Conservation (phyloP, 345 rosid species). For the Carallia pectinifolia region DNA sequence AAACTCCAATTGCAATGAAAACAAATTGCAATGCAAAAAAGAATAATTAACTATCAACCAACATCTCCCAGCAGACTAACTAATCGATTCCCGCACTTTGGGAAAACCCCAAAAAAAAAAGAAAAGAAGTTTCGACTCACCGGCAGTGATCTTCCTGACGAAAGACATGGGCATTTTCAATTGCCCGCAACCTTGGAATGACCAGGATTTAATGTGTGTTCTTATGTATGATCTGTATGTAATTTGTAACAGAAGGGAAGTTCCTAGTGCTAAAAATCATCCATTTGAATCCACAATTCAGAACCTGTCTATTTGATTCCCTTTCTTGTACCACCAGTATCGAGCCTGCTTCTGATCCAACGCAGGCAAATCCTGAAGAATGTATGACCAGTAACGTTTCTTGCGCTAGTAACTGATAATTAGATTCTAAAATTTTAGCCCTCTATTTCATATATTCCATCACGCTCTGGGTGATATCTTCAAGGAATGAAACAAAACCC, state of each 20-base stretch:
- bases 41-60: no score
- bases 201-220: constrained; percentile 1
- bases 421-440: neutral
- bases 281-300: neutral
- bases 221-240: constrained; percentile 10
- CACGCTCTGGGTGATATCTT: constrained; percentile 72
- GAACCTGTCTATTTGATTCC: constrained; percentile 2
- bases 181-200: constrained; percentile 9
- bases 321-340: no score
- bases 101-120: no score
- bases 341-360: no score
- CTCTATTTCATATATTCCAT: constrained; percentile 77
- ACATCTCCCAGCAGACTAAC: no score
- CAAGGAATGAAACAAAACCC: constrained; percentile 96
- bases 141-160: neutral
- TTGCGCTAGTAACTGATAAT: no score
- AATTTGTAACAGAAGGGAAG: neutral
- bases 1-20: neutral
- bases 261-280: neutral
- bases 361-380: no score
- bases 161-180: neutral
- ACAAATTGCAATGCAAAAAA: neutral
- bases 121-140: neutral
- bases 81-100: no score
- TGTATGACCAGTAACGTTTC: no score